Percentiles rank a stretch among this genome's conserved stretches.
These are phyloP conservation scores for Cytospora chrysosperma DNA, from an alignment of 2,329 filamentous ascomycete species.

Conservation along the genomic window DNA sequence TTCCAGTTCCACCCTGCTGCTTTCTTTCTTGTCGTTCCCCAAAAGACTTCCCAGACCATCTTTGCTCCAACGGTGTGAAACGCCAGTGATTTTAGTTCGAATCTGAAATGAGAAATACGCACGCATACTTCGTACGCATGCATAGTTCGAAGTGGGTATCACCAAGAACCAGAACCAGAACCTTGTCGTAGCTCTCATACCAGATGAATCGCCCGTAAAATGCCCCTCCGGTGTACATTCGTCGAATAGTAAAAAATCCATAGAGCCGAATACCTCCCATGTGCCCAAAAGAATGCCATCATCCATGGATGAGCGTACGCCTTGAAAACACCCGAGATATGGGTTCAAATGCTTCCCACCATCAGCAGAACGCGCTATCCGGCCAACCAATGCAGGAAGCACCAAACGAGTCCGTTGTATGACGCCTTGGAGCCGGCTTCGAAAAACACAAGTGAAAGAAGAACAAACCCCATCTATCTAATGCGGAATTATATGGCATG, in stretches of 20 bases:
- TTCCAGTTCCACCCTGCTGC: constrained; percentile 1
- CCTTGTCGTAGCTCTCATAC: constrained; percentile 20
- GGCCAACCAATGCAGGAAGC: constrained; percentile 19
- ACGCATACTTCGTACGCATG: too few species aligned
- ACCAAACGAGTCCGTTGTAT: constrained; percentile 11
- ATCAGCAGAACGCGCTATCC: constrained; percentile 17
- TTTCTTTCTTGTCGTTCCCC: not conserved
- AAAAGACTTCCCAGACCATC: constrained; percentile 7
- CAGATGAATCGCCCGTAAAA: constrained; percentile 18
- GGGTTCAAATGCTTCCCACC: constrained; percentile 3
- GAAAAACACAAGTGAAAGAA: constrained; percentile 13
- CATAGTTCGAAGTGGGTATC: constrained; percentile 22
- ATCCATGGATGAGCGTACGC: constrained; percentile 11
- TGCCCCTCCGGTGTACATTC: constrained; percentile 19
- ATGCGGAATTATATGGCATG: constrained; percentile 20
- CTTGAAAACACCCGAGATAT: constrained; percentile 13
- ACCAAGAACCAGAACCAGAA: constrained; percentile 18
- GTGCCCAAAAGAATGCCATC: constrained; percentile 5
- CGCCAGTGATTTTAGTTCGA: too few species aligned
- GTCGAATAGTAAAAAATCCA: constrained; percentile 17
- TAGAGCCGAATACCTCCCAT: constrained; percentile 8
- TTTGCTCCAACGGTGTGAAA: constrained; percentile 17
- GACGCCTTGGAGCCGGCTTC: constrained; percentile 18
- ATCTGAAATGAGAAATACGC: too few species aligned
- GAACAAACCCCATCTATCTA: constrained; percentile 9